Conservation (phyloP, 208 protist species). For the Porcisia hertigi region DNA sequence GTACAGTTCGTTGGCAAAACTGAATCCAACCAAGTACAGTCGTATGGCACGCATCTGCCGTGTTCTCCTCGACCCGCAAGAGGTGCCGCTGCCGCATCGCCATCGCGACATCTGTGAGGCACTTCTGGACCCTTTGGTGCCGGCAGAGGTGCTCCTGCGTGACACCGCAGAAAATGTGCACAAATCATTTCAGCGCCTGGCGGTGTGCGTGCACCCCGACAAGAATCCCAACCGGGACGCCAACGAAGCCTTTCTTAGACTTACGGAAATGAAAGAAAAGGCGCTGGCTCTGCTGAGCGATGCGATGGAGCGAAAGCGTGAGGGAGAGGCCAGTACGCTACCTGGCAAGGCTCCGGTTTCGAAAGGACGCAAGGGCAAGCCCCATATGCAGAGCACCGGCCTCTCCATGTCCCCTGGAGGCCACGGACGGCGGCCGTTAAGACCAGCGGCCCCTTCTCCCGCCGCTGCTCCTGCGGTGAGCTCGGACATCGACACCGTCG, state of each 20-base stretch:
- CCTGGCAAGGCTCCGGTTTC: not conserved
- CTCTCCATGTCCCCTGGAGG: not conserved
- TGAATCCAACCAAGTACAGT: slow-evolving; percentile 64
- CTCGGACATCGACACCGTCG: not conserved
- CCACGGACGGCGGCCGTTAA: not conserved
- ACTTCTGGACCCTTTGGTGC: slow-evolving; percentile 68
- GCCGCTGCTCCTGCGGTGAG: not conserved
- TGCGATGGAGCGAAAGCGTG: not conserved
- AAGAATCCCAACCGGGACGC: slow-evolving; percentile 80
- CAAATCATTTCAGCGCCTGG: slow-evolving; percentile 75
- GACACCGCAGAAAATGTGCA: slow-evolving; percentile 48
- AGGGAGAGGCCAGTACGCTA: not conserved
- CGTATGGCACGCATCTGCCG: slow-evolving; percentile 77
- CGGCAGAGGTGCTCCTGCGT: slow-evolving; percentile 44
- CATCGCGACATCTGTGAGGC: slow-evolving; percentile 81
- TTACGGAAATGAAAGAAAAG: slow-evolving; percentile 50
- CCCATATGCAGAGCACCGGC: not conserved
- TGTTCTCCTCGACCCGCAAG: slow-evolving; percentile 63
- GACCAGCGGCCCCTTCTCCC: not conserved
- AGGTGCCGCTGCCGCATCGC: slow-evolving; percentile 73
- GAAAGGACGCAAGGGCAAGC: slow-evolving; percentile 1
- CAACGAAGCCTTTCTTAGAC: slow-evolving; percentile 76
- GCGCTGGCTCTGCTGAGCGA: slow-evolving; percentile 42
- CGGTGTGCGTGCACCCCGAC: slow-evolving; percentile 83
- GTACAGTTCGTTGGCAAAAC: slow-evolving; percentile 73